Base-by-base conservation (phyloP, 2,329 filamentous ascomycete genomes). In the Calonectria multiphialidica region DNA sequence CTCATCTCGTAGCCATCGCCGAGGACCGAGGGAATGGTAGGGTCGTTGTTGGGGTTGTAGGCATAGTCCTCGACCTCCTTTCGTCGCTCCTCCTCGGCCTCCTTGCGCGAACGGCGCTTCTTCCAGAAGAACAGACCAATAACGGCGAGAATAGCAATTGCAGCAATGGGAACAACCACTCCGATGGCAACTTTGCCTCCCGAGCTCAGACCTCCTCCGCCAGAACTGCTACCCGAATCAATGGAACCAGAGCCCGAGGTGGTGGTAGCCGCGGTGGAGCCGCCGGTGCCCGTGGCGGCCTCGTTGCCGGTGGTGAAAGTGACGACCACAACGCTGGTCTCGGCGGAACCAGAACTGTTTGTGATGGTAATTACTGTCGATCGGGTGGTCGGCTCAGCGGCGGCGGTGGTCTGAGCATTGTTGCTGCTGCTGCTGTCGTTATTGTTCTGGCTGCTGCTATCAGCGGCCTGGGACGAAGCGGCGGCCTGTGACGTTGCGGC, bases 11-110 rank as follows among this genome's bases (percentile, higher is more conserved):
- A 92, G 49, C 89, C 89, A 66, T 89, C 90, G 7, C 84, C 83
- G 42, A 81, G 81, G 15, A 90, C 82, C 13, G 86, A 86, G 8
- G 86, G 90, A 15, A 98, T 88, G 1, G 94, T 95, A 0, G 96
- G 95, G 81, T 98, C 96, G 72, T 95, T 93, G 84, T 98, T 98
- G n/a, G 97, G 97, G 83, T 98, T 98, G 87, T 96, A 98, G 37
- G 94, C 93, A 82, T 98, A 98, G 81, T 98, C 97, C 83, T 98
- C 96, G 13, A 98, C 95, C 84, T 99, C 97, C 86, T 98, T 98
- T 75, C 96, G 91, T 63, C 97, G 91, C 79, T 96, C 92, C 82
- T 98, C 97, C 81, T 97, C 95, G 16, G 93, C 94, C 74, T 92
- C 91, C 87, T 95, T 97, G 75, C 93, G 92, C 79, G 94, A 92